Evolutionary conservation across 2,329 filamentous ascomycete genomes (phyloP), one percentile per base, ranked within the genome.

Genomic region (Xylaria sp.): DNA sequence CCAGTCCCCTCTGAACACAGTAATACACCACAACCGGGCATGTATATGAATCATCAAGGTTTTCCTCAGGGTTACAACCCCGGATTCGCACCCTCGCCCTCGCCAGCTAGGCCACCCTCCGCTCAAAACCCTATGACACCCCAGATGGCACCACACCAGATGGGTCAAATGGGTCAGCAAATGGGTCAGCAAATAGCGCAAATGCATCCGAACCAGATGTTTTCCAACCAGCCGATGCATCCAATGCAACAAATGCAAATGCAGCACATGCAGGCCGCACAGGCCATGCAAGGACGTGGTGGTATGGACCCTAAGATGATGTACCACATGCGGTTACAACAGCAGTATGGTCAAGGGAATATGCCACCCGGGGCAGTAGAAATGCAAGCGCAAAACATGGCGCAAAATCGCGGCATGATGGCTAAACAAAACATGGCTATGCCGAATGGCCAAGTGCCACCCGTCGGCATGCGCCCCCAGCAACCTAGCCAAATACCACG

Each of bases 281-380:
- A 71, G 47, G 65, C 66, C 3, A 69, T 81, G 75, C 83, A 84
- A 64, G 83, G 81, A 60, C 86, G 85, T 64, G 84, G 87, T 74
- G 85, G 84, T 54, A 86, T 92, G 71, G 91, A 93, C 48, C 90
- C 93, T 72, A 91, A 93, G 75, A 87, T 93, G 79, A 85, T 89
- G 65, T 93, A 96, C 76, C 93, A 97, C 74, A 92, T 97, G 88
- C 91, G 93, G 69, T 81, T 97, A 61, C 92, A 97, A 75, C 89
- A 91, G 65, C 92, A 94, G 75, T 86, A 92, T 48, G 89, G 92
- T 69, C 88, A 91, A 71, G 83, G 80, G 53, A 85, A 84, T 44
- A 84, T 86, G 76, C 83, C 85, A 60, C 83, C 84, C 78, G 70
- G 68, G 12, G 55, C 29, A 35, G 81, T 82, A 16, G 86, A 88